These are phyloP conservation scores for Paxillus rubicundulus DNA, from an alignment of 768 basidiomycete species.

Conservation along the genomic window DNA sequence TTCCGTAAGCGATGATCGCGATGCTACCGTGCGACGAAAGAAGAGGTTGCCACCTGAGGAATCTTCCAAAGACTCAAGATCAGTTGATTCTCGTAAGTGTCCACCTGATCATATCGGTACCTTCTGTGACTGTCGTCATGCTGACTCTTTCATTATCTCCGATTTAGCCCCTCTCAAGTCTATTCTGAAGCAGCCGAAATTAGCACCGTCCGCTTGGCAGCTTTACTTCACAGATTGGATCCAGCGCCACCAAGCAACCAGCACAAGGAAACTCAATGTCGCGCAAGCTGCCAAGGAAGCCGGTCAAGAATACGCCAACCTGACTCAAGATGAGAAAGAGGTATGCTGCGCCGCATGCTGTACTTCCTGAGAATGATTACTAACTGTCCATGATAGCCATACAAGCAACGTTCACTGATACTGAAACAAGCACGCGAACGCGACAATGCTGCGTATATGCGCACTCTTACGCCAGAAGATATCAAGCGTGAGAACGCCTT, in stretches of 20 bases:
- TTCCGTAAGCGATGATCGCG: constrained; percentile 58
- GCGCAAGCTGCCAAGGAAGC: constrained; percentile 95
- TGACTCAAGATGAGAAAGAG: constrained; percentile 82
- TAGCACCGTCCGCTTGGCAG: constrained; percentile 95
- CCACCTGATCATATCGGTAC: constrained; percentile 29
- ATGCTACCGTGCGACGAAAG: constrained; percentile 70
- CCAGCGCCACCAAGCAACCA: constrained; percentile 76
- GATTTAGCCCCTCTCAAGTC: constrained; percentile 68
- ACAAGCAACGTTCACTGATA: constrained; percentile 78
- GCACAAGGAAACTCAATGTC: constrained; percentile 85
- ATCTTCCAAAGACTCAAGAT: constrained; percentile 38
- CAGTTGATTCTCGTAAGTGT: constrained; percentile 48
- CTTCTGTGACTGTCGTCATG: constrained; percentile 28
- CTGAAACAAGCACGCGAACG: constrained; percentile 84
- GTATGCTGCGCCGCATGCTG: constrained; percentile 38
- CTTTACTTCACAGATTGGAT: constrained; percentile 96
- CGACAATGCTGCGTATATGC: constrained; percentile 82
- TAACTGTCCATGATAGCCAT: constrained; percentile 53
- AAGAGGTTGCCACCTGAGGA: constrained; percentile 39
- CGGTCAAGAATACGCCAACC: constrained; percentile 81
- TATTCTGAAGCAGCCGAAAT: constrained; percentile 79
- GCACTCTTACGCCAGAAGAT: constrained; percentile 86
- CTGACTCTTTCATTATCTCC: constrained; percentile 29
- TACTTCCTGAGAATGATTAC: constrained; percentile 23
- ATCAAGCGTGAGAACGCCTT: constrained; percentile 92